Evolutionary conservation across 805 yeast species (phyloP).

Genomic region (Tetrapisispora fleetii): DNA sequence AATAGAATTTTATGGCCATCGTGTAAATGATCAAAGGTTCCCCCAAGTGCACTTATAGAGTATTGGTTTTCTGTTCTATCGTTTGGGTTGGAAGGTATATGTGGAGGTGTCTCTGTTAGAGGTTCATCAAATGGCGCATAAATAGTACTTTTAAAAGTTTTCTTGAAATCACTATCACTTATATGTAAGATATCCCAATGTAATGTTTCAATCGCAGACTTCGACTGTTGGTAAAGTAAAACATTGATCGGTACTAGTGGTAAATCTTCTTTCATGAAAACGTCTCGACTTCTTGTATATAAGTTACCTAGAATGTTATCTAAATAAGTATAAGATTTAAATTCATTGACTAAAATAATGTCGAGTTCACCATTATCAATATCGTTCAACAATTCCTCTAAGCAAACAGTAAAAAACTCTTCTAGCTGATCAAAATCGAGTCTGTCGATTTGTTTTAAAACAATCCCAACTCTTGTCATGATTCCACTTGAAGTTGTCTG

Average conservation of each 20-base stretch:
- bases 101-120: not conserved
- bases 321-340: constrained; percentile 14
- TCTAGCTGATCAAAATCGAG: constrained; percentile 5
- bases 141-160: constrained; percentile 1
- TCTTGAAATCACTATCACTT: not conserved
- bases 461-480: constrained; percentile 3
- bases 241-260: constrained; percentile 21
- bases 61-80: constrained; percentile 13
- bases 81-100: too few species aligned
- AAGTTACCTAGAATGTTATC: constrained; percentile 22
- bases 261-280: constrained; percentile 9
- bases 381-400: not conserved
- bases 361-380: constrained; percentile 9
- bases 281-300: constrained; percentile 22
- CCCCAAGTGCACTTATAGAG: constrained; percentile 64
- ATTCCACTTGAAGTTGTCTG: constrained; percentile 10
- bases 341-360: constrained; percentile 13
- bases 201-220: constrained; percentile 5
- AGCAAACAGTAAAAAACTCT: constrained; percentile 3
- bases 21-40: constrained; percentile 94
- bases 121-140: constrained; percentile 2
- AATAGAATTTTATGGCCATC: constrained; percentile 88
- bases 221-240: constrained; percentile 7
- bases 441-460: constrained; percentile 7
- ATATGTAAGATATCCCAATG: constrained; percentile 15